Conservation (phyloP, 768 basidiomycete genomes). For the Boletus vinaceobasis region DNA sequence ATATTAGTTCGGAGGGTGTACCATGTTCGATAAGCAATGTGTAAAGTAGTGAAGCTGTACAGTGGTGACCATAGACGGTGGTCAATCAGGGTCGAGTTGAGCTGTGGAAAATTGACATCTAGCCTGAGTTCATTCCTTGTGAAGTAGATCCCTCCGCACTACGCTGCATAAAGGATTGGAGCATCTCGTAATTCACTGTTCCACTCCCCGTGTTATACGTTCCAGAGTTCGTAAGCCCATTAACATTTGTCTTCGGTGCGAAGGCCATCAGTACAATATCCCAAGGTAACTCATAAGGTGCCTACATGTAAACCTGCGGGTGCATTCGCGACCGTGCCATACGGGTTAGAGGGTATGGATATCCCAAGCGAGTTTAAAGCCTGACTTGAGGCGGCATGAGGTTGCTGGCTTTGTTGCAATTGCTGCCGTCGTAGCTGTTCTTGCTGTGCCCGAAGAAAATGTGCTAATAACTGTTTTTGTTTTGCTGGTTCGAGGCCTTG, state of each 20-base stretch:
- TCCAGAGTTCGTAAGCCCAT: conserved; percentile 10
- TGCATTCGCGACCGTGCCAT: conserved; percentile 7
- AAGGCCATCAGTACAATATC: background rate
- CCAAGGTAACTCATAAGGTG: background rate
- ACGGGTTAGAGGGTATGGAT: conserved; percentile 4
- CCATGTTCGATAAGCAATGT: conserved; percentile 2
- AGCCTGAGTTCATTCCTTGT: conserved; percentile 18
- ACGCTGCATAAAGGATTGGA: conserved; percentile 47
- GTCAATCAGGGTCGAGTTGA: background rate
- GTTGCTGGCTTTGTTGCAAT: conserved; percentile 18
- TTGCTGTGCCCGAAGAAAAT: conserved; percentile 12
- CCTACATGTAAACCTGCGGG: conserved; percentile 21
- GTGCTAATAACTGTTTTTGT: conserved; percentile 20
- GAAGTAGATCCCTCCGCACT: conserved; percentile 31
- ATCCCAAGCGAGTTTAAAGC: conserved; percentile 15
- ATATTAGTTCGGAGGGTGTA: background rate
- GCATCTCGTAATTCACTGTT: conserved; percentile 38
- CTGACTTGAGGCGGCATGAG: conserved; percentile 12
- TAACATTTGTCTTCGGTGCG: conserved; percentile 11
- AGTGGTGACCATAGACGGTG: background rate
- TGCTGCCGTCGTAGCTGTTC: conserved; percentile 29
- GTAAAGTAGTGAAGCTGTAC: conserved; percentile 13
- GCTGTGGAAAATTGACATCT: background rate
- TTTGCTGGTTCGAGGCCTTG: conserved; percentile 22
- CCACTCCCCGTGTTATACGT: conserved; percentile 24